These are phyloP conservation scores for Lycium ferocissimum DNA, from an alignment of 257 asterid genomes.

Conservation along the genomic window DNA sequence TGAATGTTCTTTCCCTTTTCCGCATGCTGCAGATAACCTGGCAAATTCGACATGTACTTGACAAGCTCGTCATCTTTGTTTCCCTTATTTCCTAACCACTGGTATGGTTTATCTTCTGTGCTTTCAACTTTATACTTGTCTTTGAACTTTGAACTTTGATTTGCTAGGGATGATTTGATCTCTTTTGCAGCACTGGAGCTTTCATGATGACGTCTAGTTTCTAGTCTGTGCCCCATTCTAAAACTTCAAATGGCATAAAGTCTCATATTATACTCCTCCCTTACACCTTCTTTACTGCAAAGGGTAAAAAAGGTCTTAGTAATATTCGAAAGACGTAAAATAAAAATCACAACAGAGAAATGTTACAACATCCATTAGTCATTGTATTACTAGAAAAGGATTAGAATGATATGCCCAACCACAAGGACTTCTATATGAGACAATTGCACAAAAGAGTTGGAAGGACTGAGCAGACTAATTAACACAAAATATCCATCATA, in stretches of 20 bases:
- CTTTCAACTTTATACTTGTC: constrained; percentile 41
- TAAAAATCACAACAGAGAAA: background rate
- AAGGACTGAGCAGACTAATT: background rate
- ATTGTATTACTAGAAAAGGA: background rate
- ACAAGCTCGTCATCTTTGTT: constrained; percentile 77
- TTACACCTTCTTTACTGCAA: constrained; percentile 28
- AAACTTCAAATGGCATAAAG: constrained; percentile 31
- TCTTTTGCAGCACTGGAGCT: constrained; percentile 37
- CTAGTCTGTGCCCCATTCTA: constrained; percentile 46
- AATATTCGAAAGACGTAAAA: background rate
- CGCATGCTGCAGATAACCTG: constrained; percentile 73
- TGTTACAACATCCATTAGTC: background rate
- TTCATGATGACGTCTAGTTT: constrained; percentile 39
- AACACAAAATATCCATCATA: background rate
- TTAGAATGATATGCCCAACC: constrained; percentile 5
- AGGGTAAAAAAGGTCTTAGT: constrained; percentile 5
- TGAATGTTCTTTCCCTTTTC: constrained; percentile 68
- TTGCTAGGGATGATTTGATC: constrained; percentile 37
- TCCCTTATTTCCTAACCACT: constrained; percentile 34
- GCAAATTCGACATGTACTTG: constrained; percentile 90
- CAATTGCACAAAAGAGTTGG: background rate
- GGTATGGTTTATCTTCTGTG: constrained; percentile 55
- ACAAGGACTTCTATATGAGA: constrained; percentile 1
- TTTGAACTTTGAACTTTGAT: constrained; percentile 36
- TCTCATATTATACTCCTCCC: background rate